These are phyloP conservation scores for Phaeosphaeriaceae sp. DNA, from an alignment of 2,329 filamentous ascomycete species.

Conservation along the genomic window DNA sequence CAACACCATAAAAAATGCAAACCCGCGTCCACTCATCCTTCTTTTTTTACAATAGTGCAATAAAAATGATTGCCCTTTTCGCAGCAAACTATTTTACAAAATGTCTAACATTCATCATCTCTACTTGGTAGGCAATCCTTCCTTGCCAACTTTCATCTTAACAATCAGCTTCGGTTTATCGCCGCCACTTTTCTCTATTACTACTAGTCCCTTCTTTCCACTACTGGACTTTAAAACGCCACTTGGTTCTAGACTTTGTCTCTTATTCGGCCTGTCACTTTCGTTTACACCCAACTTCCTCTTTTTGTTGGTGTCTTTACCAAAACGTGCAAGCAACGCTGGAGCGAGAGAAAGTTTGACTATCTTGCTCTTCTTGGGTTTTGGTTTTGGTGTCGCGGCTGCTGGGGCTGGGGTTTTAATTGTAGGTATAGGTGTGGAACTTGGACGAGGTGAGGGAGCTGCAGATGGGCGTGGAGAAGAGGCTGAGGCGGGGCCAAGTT, in stretches of 20 bases:
- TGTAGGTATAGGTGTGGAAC: conserved; percentile 12
- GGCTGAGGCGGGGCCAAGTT: conserved; percentile 9
- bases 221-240: conserved; percentile 12
- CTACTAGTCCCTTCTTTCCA: conserved; percentile 23
- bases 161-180: conserved; percentile 25
- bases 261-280: conserved; percentile 32
- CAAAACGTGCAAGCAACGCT: conserved; percentile 17
- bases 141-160: conserved; percentile 27
- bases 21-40: too few relatives aligned
- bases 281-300: conserved; percentile 28
- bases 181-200: conserved; percentile 21
- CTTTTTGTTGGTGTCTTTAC: conserved; percentile 22
- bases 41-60: too few relatives aligned
- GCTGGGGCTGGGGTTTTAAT: conserved; percentile 6
- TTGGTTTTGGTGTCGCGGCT: conserved; percentile 12
- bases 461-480: conserved; percentile 11
- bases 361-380: conserved; percentile 33
- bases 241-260: conserved; percentile 35
- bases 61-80: too few relatives aligned
- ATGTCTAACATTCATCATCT: too few relatives aligned
- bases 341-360: conserved; percentile 32
- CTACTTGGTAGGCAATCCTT: too few relatives aligned
- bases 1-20: not conserved
- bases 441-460: conserved; percentile 15
- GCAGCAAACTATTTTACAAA: too few relatives aligned